phyloP scores from a whole-genome alignment of 2,329 filamentous ascomycete genomes.

The Talaromyces sp. region DNA sequence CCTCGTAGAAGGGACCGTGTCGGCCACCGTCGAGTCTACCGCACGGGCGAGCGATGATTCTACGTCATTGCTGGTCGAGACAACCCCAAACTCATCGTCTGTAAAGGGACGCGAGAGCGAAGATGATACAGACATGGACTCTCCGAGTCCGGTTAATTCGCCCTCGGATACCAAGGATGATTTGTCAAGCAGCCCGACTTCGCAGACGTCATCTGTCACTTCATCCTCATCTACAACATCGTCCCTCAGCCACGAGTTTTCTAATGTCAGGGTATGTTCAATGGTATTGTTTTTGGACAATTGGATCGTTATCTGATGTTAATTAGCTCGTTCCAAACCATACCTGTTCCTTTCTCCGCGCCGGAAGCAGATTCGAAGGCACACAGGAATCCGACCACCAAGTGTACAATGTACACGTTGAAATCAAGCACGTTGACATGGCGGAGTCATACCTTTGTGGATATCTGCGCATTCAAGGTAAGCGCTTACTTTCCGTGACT shows the following conservation, averaged over 20 bases:
- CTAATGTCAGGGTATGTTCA: constrained; percentile 50
- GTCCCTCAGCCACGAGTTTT: constrained; percentile 51
- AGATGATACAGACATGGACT: constrained; percentile 27
- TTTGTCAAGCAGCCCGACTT: constrained; percentile 24
- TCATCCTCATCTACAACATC: constrained; percentile 37
- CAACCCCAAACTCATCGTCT: constrained; percentile 17
- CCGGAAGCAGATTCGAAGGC: constrained; percentile 82
- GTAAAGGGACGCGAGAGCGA: constrained; percentile 23
- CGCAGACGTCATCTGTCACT: constrained; percentile 24
- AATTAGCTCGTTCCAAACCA: constrained; percentile 65
- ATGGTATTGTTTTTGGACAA: background rate
- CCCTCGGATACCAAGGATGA: constrained; percentile 37
- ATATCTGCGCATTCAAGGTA: constrained; percentile 92
- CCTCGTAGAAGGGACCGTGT: constrained; percentile 26
- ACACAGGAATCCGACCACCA: constrained; percentile 91
- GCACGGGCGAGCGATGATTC: constrained; percentile 21
- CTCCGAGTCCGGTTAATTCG: constrained; percentile 31
- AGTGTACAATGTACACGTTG: constrained; percentile 91
- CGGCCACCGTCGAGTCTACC: constrained; percentile 20
- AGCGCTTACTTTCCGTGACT: background rate
- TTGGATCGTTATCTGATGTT: background rate
- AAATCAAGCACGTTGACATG: constrained; percentile 95
- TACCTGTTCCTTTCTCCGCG: constrained; percentile 79
- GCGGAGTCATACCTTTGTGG: constrained; percentile 90
- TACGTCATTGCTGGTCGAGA: background rate